These are phyloP conservation scores for Buddleja alternifolia DNA, from an alignment of 257 asterid species.

Conservation along the genomic window DNA sequence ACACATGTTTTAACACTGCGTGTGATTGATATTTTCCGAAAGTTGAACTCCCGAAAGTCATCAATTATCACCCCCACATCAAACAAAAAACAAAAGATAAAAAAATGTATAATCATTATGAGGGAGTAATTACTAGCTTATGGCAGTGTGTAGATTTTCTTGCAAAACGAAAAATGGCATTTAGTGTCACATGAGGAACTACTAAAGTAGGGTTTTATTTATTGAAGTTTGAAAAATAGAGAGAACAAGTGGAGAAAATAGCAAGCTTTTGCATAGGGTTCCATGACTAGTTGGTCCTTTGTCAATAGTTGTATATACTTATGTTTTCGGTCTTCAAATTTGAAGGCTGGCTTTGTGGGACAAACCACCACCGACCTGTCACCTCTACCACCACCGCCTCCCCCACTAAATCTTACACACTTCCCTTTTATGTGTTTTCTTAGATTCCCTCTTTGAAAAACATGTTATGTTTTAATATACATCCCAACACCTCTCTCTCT, in stretches of 20 bases:
- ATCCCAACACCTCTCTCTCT: too few species aligned
- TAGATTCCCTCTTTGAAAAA: constrained; percentile 32
- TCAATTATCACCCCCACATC: too few species aligned
- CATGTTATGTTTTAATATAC: background rate
- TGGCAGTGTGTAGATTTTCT: constrained; percentile 11
- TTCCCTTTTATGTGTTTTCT: constrained; percentile 28
- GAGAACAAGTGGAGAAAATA: constrained; percentile 11
- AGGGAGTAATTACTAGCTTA: background rate
- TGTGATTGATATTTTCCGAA: too few species aligned
- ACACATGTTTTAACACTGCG: too few species aligned
- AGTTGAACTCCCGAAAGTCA: too few species aligned
- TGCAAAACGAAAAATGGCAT: constrained; percentile 25
- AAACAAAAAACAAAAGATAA: too few species aligned
- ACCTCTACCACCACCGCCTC: constrained; percentile 30
- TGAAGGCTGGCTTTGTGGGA: constrained; percentile 56
- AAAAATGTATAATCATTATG: too few species aligned
- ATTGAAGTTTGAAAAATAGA: constrained; percentile 28
- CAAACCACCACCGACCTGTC: constrained; percentile 51
- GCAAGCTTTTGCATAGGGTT: constrained; percentile 57
- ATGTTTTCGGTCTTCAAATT: constrained; percentile 23
- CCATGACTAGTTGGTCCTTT: constrained; percentile 36
- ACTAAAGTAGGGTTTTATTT: constrained; percentile 35
- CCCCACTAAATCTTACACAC: constrained; percentile 23
- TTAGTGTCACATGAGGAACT: constrained; percentile 29
- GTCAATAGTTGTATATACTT: constrained; percentile 6